Base-by-base conservation (phyloP, 164 flowering plant species). In the Stephania yunnanensis region DNA sequence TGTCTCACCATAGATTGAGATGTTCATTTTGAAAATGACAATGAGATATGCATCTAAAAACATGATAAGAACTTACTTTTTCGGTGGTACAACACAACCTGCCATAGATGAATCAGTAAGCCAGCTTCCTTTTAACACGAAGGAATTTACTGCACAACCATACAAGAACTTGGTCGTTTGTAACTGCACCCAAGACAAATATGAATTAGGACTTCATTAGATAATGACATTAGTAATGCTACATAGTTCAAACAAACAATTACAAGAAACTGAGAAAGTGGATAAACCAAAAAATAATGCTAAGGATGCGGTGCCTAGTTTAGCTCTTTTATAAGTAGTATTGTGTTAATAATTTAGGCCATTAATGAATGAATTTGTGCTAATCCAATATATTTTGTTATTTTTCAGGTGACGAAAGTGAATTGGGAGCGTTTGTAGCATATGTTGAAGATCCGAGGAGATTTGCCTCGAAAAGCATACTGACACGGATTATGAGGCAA, bases 131-230 rank as follows among this genome's bases (percentile, higher is more conserved):
- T 86, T 84, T 44, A 94, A 89, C 65, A 92, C 71, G 69, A 78
- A 73, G 67, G 96, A 83, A 78, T 84, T 85, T 70, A 90, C 85
- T 7, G 97, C 96, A 85, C 98, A 91, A 3, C 93, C 98, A 81
- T 90, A 94, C 84, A 94, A 82, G 81, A 94, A 92, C 76, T 86
- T 89, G 74, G 86, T 80, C 19, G 95, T 89, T 81, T 85, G 88
- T 72, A 86, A 79, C 98, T 93, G 91, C 77, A 53, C 13, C 48
- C 75, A 70, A 61, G 70, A 52, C 6, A 81, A 1, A 78, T 44
- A 64, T 58, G 72, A 67, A 67, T 64, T 52, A 69, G 70, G 50
- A n/a, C 64, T 10, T 67, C 63, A 46, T 12, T n/a, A 73, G 68
- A 68, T 42, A 61, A 46, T 12, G 19, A 58, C n/a, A 7, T n/a